Conservation (phyloP, 2,329 filamentous ascomycete genomes). For the Pseudocercospora vitis region DNA sequence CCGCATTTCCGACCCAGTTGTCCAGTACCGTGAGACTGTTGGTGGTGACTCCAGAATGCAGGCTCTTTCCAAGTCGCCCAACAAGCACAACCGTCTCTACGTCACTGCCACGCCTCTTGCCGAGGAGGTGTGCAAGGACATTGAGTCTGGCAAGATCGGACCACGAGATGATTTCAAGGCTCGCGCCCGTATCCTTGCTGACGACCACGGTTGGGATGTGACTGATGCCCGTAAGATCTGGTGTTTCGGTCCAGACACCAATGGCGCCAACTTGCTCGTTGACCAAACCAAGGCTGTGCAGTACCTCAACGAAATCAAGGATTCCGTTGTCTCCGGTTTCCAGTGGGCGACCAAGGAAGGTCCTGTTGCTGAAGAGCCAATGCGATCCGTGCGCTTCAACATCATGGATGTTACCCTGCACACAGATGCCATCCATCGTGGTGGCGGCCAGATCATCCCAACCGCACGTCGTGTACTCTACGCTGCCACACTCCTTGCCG, state of each 20-base stretch:
- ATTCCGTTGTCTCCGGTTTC: slow-evolving; percentile 99
- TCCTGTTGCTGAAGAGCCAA: slow-evolving; percentile 95
- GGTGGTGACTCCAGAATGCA: slow-evolving; percentile 82
- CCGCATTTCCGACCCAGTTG: slow-evolving; percentile 96
- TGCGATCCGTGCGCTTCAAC: slow-evolving; percentile 97
- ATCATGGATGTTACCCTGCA: slow-evolving; percentile 99
- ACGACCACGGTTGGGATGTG: slow-evolving; percentile 98
- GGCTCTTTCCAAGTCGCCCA: slow-evolving; percentile 98
- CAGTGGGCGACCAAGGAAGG: slow-evolving; percentile 99
- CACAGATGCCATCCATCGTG: slow-evolving; percentile 99
- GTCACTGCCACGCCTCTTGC: slow-evolving; percentile 85
- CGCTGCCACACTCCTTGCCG: slow-evolving; percentile 84
- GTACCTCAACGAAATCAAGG: slow-evolving; percentile 99
- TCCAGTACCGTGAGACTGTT: slow-evolving; percentile 98
- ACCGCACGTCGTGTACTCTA: slow-evolving; percentile 97
- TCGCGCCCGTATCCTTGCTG: slow-evolving; percentile 91
- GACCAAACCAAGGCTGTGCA: slow-evolving; percentile 99
- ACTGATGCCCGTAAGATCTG: slow-evolving; percentile 99
- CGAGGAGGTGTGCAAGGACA: slow-evolving; percentile 87
- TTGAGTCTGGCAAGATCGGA: slow-evolving; percentile 86
- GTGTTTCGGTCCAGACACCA: slow-evolving; percentile 98
- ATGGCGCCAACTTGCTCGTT: slow-evolving; percentile 94
- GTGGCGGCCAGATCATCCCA: slow-evolving; percentile 98
- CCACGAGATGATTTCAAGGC: slow-evolving; percentile 99
- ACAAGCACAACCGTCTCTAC: slow-evolving; percentile 99